Evolutionary conservation across 139 green algal species (phyloP), one percentile per base, ranked within the genome.

Genomic region (Coelastrella sp.): DNA sequence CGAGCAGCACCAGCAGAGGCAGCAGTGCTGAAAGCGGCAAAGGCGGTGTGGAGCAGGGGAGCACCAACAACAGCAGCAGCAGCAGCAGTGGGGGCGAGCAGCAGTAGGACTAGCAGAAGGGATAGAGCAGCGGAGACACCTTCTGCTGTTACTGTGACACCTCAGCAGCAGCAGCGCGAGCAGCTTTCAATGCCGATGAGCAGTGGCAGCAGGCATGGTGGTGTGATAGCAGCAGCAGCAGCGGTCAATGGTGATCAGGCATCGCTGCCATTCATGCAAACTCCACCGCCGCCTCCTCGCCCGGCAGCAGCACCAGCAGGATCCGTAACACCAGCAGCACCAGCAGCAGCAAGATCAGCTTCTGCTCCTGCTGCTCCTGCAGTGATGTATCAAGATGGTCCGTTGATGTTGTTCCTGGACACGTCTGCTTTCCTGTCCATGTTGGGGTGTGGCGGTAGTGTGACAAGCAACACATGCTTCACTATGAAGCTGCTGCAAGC

Each of bases 321-420:
- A 59, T 6, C 54, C n/a, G 7, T 22, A 61, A 17, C 64, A 11
- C 7, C 80, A 79, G 74, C 86, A 83, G 84, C 84, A 68, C 47
- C 68, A 68, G 65, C 84, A n/a, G 71, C 20, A 59, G 85, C 10
- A 47, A n/a, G 14, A 73, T n/a, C 84, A 54, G 66, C 71, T 59
- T 58, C 74, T 78, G n/a, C 76, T 90, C 58, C 59, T 58, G 75
- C 22, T 85, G 86, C 57, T 57, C 14, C 68, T 65, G 80, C 71
- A 64, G 87, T 73, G 23, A 3, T 16, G 58, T 64, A 85, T 59
- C 47, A 75, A 32, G 78, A 66, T 85, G 96, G 95, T 4, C 96
- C 96, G 17, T 92, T 98, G 90, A 93, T 98, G 56, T 87, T 98
- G 22, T 96, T 98, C 76, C 93, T 94, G 0, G 96, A 98, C 90